Percentiles rank a stretch among this genome's conserved stretches.
phyloP scores from a whole-genome alignment of 108 stramenopile genomes.

The Mayamaea pseudoterrestris region DNA sequence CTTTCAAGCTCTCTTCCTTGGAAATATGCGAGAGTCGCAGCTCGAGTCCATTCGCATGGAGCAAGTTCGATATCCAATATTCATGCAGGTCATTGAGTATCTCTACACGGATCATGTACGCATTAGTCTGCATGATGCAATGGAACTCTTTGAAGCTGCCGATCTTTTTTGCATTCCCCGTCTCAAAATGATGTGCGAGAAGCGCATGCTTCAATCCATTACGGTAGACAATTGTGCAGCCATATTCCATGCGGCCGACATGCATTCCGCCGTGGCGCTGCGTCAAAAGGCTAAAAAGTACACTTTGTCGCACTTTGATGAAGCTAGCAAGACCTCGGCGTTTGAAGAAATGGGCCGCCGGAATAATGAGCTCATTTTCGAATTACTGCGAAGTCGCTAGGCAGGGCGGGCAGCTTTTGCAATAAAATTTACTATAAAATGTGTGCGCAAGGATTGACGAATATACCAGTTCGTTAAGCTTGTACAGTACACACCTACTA shows the following conservation, averaged over 20 bases:
- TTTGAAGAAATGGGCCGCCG: slow-evolving; percentile 96
- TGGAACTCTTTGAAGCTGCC: slow-evolving; percentile 96
- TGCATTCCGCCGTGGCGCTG: slow-evolving; percentile 78
- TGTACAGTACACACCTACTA: too few relatives aligned
- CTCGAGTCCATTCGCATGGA: slow-evolving; percentile 49
- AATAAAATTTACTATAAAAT: too few relatives aligned
- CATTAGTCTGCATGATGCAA: slow-evolving; percentile 77
- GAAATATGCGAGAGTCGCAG: slow-evolving; percentile 81
- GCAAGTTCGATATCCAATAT: slow-evolving; percentile 62
- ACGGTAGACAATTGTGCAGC: slow-evolving; percentile 89
- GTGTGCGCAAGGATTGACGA: too few relatives aligned
- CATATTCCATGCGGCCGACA: slow-evolving; percentile 92
- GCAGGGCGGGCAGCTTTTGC: too few relatives aligned
- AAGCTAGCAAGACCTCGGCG: slow-evolving; percentile 70
- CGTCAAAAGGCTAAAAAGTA: slow-evolving; percentile 84
- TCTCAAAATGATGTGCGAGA: slow-evolving; percentile 92
- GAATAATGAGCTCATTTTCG: slow-evolving; percentile 96
- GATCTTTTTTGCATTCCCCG: slow-evolving; percentile 94
- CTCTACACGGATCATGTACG: slow-evolving; percentile 89
- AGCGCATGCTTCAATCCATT: slow-evolving; percentile 82
- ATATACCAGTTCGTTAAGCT: too few relatives aligned
- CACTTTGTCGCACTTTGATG: slow-evolving; percentile 90
- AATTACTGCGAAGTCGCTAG: slow-evolving; percentile 75
- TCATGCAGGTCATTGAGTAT: slow-evolving; percentile 83
- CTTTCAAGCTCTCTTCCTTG: slow-evolving; percentile 84